Percentiles rank a stretch among this genome's conserved stretches.
phyloP scores from a whole-genome alignment of 805 yeast species.

The Schwanniomyces sp. region DNA sequence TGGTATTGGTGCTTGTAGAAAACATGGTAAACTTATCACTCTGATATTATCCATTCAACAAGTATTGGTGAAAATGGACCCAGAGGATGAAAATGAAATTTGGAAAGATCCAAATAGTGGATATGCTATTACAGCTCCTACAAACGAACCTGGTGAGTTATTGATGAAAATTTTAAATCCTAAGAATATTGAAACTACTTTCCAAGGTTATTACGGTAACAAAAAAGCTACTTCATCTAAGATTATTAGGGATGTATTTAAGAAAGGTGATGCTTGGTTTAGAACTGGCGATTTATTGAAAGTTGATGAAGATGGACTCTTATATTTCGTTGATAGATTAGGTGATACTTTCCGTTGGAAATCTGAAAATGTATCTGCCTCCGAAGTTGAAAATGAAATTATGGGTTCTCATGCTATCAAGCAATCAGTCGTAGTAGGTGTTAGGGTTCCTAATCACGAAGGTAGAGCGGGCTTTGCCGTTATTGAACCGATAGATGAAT shows the following conservation, averaged over 20 bases:
- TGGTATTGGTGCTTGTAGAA: constrained; percentile 88
- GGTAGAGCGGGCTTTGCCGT: constrained; percentile 95
- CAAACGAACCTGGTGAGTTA: constrained; percentile 83
- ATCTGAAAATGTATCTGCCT: constrained; percentile 90
- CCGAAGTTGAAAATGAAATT: constrained; percentile 84
- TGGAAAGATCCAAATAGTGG: constrained; percentile 70
- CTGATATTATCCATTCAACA: constrained; percentile 53
- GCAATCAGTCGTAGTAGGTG: constrained; percentile 86
- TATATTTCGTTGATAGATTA: constrained; percentile 85
- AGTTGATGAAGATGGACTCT: constrained; percentile 63
- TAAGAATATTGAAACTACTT: constrained; percentile 65
- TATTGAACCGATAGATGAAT: constrained; percentile 50
- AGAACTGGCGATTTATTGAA: constrained; percentile 83
- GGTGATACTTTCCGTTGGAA: constrained; percentile 98
- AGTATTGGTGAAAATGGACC: constrained; percentile 70
- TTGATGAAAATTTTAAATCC: constrained; percentile 71
- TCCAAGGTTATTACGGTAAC: constrained; percentile 89
- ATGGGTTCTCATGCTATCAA: constrained; percentile 47
- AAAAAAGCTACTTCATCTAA: constrained; percentile 76
- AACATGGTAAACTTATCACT: constrained; percentile 64
- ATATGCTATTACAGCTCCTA: constrained; percentile 51
- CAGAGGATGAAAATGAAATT: constrained; percentile 70
- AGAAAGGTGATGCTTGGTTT: constrained; percentile 88
- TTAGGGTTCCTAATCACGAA: constrained; percentile 80
- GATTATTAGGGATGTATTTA: constrained; percentile 69